Evolutionary conservation across 352 stramenopile species (phyloP), one percentile per base, ranked within the genome.

Genomic region (Pythium myriotylum): DNA sequence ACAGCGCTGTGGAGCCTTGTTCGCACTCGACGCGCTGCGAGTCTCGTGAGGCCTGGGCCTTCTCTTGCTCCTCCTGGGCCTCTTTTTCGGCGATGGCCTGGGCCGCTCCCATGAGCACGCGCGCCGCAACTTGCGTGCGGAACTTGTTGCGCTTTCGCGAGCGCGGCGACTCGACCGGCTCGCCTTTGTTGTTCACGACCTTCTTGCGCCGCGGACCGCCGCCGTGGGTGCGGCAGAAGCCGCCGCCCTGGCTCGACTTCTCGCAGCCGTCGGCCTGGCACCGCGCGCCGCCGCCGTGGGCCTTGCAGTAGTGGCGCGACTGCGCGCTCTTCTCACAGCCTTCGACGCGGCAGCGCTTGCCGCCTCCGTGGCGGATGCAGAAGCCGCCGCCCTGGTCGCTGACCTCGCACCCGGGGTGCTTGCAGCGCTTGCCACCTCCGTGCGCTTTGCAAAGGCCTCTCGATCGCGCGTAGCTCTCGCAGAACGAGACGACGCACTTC

Each of bases 311-410:
- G 17, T 68, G 60, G 17, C 77, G 70, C n/a, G 77, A 82, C 54
- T 84, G 77, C 48, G 77, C 77, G 32, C 72, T 76, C 64, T 86
- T 84, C 39, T 50, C 54, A 53, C 77, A 86, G n/a, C 72, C 72
- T 3, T 68, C 54, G 13, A 68, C 35, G 17, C 45, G 39, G 42
- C 84, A 94, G 16, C 84, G 84, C 65, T 94, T 92, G 22, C 82
- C 84, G n/a, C 81, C 84, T 3, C 84, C 84, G 53, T 92, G 84
- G 37, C 81, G 89, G 64, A 91, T 91, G 65, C 84, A 94, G 27
- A 91, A 88, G 0, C 84, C 84, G 7, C 81, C 83, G 3, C 61
- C 61, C 27, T 68, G 61, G 54, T 68, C 61, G 35, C 61, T 68
- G 13, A 68, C 46, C 10, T 50, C 57, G 54, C 61, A 68, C 20